phyloP scores from a whole-genome alignment of 441 rosid genomes.

The Eugenia klotzschiana region DNA sequence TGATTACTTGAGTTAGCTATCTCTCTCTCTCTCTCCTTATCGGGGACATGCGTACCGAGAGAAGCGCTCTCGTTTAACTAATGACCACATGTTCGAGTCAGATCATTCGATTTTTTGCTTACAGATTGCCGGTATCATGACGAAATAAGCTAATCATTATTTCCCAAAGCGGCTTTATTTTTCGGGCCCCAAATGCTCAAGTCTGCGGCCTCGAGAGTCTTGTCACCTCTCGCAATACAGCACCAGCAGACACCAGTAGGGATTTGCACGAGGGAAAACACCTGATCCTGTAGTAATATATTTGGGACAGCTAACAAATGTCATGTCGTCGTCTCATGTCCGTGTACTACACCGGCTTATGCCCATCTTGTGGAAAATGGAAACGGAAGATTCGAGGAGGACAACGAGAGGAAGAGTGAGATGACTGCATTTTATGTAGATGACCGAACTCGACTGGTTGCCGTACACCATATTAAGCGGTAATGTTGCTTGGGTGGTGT shows the following conservation, averaged over 20 bases:
- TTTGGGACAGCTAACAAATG: not conserved
- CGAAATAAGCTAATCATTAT: too few species aligned
- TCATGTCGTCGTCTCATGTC: not conserved
- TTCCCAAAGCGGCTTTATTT: too few species aligned
- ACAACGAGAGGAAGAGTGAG: not conserved
- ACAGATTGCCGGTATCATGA: too few species aligned
- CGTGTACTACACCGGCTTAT: not conserved
- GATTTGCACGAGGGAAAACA: not conserved
- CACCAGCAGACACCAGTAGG: not conserved
- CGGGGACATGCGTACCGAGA: too few species aligned
- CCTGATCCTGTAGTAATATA: not conserved
- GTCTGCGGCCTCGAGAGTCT: not conserved
- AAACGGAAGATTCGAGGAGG: not conserved
- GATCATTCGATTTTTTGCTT: too few species aligned
- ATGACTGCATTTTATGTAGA: not conserved
- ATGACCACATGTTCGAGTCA: too few species aligned
- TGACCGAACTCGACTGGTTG: not conserved
- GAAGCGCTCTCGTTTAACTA: too few species aligned
- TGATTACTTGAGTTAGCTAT: not conserved
- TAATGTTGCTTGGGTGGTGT: not conserved
- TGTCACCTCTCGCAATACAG: not conserved
- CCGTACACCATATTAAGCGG: not conserved
- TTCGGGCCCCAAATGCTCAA: too few species aligned
- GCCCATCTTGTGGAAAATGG: not conserved
- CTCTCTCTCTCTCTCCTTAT: too few species aligned